These are phyloP conservation scores for Sarocladium brachiariae DNA, from an alignment of 2,329 filamentous ascomycete species.

Conservation along the genomic window DNA sequence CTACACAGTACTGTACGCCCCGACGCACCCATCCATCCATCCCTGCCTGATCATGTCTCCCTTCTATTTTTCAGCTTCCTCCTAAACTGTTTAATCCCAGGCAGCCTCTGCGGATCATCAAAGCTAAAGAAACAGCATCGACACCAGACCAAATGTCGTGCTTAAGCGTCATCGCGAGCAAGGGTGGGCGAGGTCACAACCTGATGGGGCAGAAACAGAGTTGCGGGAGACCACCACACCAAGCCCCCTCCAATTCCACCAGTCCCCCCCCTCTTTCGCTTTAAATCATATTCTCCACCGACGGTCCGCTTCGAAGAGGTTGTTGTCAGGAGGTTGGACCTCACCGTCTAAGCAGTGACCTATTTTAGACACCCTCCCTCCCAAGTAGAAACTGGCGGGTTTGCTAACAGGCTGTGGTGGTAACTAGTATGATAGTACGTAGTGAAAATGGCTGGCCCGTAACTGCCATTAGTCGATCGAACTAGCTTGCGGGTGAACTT, in stretches of 20 bases:
- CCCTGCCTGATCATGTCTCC: not conserved
- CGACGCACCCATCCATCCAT: not conserved
- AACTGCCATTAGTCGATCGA: not conserved
- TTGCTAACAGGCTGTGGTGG: too few relatives aligned
- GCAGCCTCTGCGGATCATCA: not conserved
- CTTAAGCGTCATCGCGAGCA: constrained; percentile 2
- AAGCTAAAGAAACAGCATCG: not conserved
- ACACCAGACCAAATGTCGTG: too few relatives aligned
- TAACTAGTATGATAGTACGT: too few relatives aligned
- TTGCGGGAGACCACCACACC: constrained; percentile 1
- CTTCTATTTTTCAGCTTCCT: not conserved
- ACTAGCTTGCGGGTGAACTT: not conserved
- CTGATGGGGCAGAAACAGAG: not conserved
- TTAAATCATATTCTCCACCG: not conserved
- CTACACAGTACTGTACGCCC: not conserved
- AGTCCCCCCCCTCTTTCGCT: not conserved
- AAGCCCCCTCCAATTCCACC: not conserved
- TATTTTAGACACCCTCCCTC: not conserved
- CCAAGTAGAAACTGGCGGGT: too few relatives aligned
- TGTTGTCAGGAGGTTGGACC: not conserved
- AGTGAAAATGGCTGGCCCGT: too few relatives aligned
- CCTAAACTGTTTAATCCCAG: not conserved
- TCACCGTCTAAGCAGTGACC: too few relatives aligned
- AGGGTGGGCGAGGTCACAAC: too few relatives aligned
- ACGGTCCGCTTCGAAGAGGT: constrained; percentile 1